Percentiles rank a stretch among this genome's conserved stretches.
phyloP scores from a whole-genome alignment of 352 stramenopile species.

The Phytophthora ohioensis region DNA sequence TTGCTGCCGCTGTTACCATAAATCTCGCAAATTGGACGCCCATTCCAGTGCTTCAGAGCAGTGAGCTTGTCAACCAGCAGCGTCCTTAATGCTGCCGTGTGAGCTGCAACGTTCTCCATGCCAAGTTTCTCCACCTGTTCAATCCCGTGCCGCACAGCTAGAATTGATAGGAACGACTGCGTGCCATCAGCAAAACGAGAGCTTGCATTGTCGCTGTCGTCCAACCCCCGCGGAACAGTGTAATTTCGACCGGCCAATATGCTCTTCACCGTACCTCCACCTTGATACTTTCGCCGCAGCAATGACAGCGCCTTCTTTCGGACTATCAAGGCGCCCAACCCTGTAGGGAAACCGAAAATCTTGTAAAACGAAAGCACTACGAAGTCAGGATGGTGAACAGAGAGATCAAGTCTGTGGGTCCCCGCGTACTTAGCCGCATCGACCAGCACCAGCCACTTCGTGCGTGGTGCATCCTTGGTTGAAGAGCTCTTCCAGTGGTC shows the following conservation, averaged over 20 bases:
- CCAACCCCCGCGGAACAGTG: slow-evolving; percentile 41
- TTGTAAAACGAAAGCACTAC: slow-evolving; percentile 88
- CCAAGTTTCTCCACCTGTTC: slow-evolving; percentile 50
- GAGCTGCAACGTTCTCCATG: slow-evolving; percentile 56
- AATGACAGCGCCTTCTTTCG: slow-evolving; percentile 44
- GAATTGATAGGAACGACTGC: slow-evolving; percentile 71
- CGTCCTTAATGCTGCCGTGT: slow-evolving; percentile 55
- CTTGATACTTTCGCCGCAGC: slow-evolving; percentile 69
- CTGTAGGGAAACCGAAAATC: slow-evolving; percentile 80
- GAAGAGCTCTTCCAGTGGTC: slow-evolving; percentile 22
- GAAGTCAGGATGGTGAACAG: slow-evolving; percentile 59
- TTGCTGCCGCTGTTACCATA: slow-evolving; percentile 49
- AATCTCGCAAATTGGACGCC: slow-evolving; percentile 51
- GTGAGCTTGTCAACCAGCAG: slow-evolving; percentile 49
- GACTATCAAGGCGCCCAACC: slow-evolving; percentile 69
- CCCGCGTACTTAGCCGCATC: slow-evolving; percentile 78
- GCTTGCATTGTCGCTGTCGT: slow-evolving; percentile 17
- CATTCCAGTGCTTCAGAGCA: slow-evolving; percentile 66
- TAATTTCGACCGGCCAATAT: slow-evolving; percentile 63
- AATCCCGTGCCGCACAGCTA: slow-evolving; percentile 66
- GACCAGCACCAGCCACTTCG: slow-evolving; percentile 73
- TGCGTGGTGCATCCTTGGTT: not conserved
- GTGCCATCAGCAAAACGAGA: slow-evolving; percentile 69
- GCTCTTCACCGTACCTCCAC: slow-evolving; percentile 69
- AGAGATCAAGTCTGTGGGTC: slow-evolving; percentile 68